A percentile compares a stretch with the other conserved stretches of the same genome.
phyloP scores from a whole-genome alignment of 1,284 basidiomycete species.

The Malassezia slooffiae region DNA sequence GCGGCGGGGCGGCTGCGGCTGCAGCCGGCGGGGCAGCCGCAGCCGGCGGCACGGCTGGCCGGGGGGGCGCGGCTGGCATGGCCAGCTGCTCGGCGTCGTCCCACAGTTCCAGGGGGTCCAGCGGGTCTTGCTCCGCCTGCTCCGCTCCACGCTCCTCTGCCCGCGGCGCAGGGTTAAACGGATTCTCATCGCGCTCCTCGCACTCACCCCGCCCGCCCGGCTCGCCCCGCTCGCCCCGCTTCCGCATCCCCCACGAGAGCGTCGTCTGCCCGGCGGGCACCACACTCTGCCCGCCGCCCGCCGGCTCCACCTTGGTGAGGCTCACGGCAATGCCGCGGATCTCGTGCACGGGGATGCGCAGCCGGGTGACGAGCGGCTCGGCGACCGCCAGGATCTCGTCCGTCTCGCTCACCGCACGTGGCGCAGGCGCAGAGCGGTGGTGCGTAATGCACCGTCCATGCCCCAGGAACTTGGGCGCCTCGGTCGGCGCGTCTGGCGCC shows the following conservation, averaged over 20 bases:
- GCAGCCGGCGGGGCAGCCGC: too few relatives aligned
- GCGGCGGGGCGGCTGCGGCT: too few relatives aligned
- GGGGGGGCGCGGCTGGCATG: too few relatives aligned
- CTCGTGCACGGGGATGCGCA: conserved; percentile 70
- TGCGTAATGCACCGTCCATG: conserved; percentile 77
- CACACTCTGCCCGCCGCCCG: too few relatives aligned
- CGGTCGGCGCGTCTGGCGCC: conserved; percentile 71
- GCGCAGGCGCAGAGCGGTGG: conserved; percentile 58
- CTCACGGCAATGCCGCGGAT: conserved; percentile 86
- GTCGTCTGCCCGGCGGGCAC: too few relatives aligned
- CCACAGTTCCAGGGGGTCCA: too few relatives aligned
- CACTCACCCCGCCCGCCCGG: conserved; percentile 5
- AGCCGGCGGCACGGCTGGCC: too few relatives aligned
- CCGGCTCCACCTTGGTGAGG: conserved; percentile 65
- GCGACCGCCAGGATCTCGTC: conserved; percentile 65
- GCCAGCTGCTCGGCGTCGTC: too few relatives aligned
- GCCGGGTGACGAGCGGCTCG: conserved; percentile 62
- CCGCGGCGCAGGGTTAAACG: too few relatives aligned
- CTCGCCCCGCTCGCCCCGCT: conserved; percentile 17
- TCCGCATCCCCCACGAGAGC: conserved; percentile 13
- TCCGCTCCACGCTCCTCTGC: background rate
- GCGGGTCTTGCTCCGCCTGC: background rate
- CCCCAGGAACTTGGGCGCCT: conserved; percentile 93
- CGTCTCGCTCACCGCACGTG: conserved; percentile 58
- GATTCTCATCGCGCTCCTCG: background rate